A percentile compares a stretch with the other conserved stretches of the same genome.
Evolutionary conservation across 306 rosid genomes (phyloP).

Genomic region (Mimosa pudica): DNA sequence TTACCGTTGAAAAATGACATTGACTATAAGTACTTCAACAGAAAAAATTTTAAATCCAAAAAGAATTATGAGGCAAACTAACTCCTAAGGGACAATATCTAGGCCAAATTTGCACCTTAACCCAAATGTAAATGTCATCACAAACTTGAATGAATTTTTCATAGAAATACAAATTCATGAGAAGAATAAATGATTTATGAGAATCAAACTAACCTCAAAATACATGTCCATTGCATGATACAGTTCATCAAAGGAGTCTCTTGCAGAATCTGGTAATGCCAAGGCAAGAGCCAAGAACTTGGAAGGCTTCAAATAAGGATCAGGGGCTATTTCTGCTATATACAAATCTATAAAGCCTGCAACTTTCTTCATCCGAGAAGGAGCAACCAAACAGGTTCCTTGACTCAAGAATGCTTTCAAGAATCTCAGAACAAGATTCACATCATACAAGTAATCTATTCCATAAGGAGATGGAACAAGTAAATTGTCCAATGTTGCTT

Average conservation of each 20-base stretch:
- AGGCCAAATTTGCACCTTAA: no score
- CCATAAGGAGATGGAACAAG: slow-evolving; percentile 89
- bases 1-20: no score
- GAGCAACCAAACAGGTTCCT: slow-evolving; percentile 37
- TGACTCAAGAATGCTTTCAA: slow-evolving; percentile 60
- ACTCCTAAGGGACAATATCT: no score
- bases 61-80: no score
- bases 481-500: slow-evolving; percentile 76
- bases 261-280: slow-evolving; percentile 74
- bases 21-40: no score
- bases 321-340: slow-evolving; percentile 94
- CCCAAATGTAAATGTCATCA: no score
- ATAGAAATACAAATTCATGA: neutral
- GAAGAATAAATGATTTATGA: neutral
- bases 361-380: slow-evolving; percentile 58
- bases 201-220: slow-evolving; percentile 46
- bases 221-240: slow-evolving; percentile 85
- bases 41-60: no score
- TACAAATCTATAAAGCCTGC: slow-evolving; percentile 77
- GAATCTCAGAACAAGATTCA: slow-evolving; percentile 76
- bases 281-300: slow-evolving; percentile 70
- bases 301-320: slow-evolving; percentile 75
- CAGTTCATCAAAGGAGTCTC: slow-evolving; percentile 79
- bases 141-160: no score
- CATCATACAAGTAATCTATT: slow-evolving; percentile 72